Evolutionary conservation across 345 rosid species (phyloP).

Genomic region (Murraya paniculata): DNA sequence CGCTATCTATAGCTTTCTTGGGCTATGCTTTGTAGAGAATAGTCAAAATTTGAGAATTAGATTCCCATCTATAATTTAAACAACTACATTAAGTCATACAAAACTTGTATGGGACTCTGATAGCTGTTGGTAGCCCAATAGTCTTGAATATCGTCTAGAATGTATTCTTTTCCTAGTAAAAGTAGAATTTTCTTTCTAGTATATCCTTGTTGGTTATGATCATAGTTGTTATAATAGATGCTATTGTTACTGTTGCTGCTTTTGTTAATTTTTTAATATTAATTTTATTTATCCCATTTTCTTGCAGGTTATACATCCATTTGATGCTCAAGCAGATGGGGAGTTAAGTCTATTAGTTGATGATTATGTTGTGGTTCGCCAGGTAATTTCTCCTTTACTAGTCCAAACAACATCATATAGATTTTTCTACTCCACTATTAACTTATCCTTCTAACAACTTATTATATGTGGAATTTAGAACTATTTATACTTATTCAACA

Average conservation of each 20-base stretch:
- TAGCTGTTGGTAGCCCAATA: background rate
- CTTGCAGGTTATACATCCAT: conserved; percentile 76
- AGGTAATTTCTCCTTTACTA: conserved; percentile 46
- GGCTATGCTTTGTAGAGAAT: background rate
- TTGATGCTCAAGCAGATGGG: conserved; percentile 86
- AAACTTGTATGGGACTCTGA: background rate
- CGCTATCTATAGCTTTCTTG: background rate
- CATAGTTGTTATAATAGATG: background rate
- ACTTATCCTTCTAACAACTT: background rate
- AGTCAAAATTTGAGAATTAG: background rate
- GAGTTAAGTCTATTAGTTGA: conserved; percentile 71
- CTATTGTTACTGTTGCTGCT: background rate
- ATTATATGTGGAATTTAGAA: background rate
- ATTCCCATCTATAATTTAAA: background rate
- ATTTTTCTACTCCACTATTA: background rate
- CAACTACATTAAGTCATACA: background rate
- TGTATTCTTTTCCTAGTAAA: background rate
- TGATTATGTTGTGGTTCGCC: conserved; percentile 75
- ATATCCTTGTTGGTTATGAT: background rate
- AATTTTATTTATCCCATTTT: background rate
- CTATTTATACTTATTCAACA: background rate
- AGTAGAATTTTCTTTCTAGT: background rate
- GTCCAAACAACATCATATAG: no score
- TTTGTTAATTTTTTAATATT: background rate
- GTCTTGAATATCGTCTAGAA: background rate